Base-by-base conservation (phyloP, 768 basidiomycete species). In the Mycena albidolilacea region DNA sequence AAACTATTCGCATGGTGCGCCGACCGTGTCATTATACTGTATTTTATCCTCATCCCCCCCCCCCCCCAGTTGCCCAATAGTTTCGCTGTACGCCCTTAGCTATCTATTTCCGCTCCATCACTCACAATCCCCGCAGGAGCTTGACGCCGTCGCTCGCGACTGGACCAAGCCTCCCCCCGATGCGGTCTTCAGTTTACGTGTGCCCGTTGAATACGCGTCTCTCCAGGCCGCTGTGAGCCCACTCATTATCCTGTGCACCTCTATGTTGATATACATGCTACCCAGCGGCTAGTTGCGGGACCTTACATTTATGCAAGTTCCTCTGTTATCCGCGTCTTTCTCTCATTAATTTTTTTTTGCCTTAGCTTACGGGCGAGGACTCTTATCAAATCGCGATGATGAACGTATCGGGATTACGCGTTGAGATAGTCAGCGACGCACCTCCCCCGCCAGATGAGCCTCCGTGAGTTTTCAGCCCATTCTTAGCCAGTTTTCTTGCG, bases 131-230 rank as follows among this genome's bases (percentile, higher is more conserved):
- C 46, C 67, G 19, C 69, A 96, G 95, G 95, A 96, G 82, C 89
- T 95, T 30, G 93, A 95, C 76, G 89, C 87, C 37, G 87, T 93
- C 59, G 95, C 94, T 12, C 87, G 93, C 78, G 93, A 95, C 69
- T 96, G 95, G 95, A 90, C 92, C 35, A 95, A 94, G 77, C 94
- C 95, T 14, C 94, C 95, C 17, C 93, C 94, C 65, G 93, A 93
- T 80, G 92, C 90, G 50, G 82, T 87, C 57, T 94, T 96, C 84
- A 87, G 87, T 73, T 83, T 96, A 69, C 93, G 95, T 35, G 90
- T 96, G 0, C 95, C 95, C 2, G 92, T 94, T n/a, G 95, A 96
- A 81, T 95, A 89, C 82, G 95, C 93, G 2, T 95, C 95, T 37
- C 87, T 95, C 41, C 92, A 94, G 77, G 95, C 95, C 65, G 91